Base-by-base conservation (phyloP, 2,329 filamentous ascomycete species). In the Fusarium pseudoanthophilum region DNA sequence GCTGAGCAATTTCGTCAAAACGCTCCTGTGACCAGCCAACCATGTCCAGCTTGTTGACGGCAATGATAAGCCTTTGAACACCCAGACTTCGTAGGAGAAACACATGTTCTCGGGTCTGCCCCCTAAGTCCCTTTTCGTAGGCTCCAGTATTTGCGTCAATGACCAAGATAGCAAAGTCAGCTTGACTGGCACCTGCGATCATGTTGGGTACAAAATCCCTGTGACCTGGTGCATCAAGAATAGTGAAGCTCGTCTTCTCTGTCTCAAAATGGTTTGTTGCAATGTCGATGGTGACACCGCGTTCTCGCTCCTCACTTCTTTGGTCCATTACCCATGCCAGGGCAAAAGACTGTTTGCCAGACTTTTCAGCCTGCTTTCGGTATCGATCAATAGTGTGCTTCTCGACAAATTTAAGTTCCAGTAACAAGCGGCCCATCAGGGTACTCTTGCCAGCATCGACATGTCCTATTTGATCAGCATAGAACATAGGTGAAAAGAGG, bases 381-480 rank as follows among this genome's bases (percentile, higher is more conserved):
- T 97, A 95, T 80, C 93, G 95, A 64, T 97, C 94, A 68, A 99
- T 88, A 1, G 95, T 95, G 67, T 95, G 88, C 79, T 97, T 91
- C 75, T 97, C 93, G 11, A 99, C 91, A 32, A 95, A 93, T 67
- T 95, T 93, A 45, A 97, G 88, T 77, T 99, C 96, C 46, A 95
- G 91, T 10, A 99, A 85, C 34, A 99, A 83, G n/a, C 96, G 91
- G 1, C 95, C 96, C 95, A 99, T 98, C 42, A 99, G 87, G 11
- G 96, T 99, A 80, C 95, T 98, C 83, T 99, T 99, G 59, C 96
- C 96, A 59, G 97, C 95, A 81, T 99, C 96, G 62, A 99, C 96
- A 80, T 99, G 96, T 20, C 96, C 95, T 94, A 80, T 63, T 7
- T 70, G 73, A 64, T 80, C 69, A 74, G 64, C 18, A 53, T 46